Evolutionary conservation across 257 asterid genomes (phyloP).

Genomic region (Ophiorrhiza pumila): DNA sequence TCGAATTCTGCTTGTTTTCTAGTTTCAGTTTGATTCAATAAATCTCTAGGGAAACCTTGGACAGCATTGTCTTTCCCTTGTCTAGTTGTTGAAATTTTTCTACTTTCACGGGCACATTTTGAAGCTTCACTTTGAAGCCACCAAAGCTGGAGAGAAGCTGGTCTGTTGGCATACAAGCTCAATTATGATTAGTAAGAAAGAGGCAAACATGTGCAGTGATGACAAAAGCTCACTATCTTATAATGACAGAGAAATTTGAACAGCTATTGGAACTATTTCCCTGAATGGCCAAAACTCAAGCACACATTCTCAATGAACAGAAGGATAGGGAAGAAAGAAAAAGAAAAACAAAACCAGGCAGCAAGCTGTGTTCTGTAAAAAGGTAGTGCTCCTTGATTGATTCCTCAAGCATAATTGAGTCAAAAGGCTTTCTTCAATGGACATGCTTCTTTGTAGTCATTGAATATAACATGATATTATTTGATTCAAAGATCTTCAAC

Average conservation of each 20-base stretch:
- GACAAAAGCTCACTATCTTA: background rate
- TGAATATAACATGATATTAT: no score
- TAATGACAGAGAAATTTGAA: background rate
- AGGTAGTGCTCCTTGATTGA: background rate
- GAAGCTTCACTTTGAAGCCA: background rate
- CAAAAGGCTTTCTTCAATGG: background rate
- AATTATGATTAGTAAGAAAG: background rate
- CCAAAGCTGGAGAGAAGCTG: background rate
- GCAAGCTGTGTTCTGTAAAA: background rate
- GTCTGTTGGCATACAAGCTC: background rate
- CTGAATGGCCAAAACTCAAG: background rate
- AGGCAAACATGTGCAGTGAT: background rate
- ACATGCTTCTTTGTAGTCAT: background rate
- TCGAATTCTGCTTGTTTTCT: background rate
- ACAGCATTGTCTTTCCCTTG: background rate
- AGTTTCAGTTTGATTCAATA: background rate
- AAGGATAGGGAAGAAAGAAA: background rate
- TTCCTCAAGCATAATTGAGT: no score
- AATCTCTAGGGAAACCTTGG: background rate
- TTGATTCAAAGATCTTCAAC: background rate
- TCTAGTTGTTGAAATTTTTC: background rate
- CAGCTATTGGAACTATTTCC: background rate
- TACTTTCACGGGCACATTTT: background rate
- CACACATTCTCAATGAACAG: background rate
- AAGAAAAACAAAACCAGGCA: background rate